Evolutionary conservation across 345 rosid species (phyloP), one percentile per base, ranked within the genome.

Genomic region (Physaria fendleri): DNA sequence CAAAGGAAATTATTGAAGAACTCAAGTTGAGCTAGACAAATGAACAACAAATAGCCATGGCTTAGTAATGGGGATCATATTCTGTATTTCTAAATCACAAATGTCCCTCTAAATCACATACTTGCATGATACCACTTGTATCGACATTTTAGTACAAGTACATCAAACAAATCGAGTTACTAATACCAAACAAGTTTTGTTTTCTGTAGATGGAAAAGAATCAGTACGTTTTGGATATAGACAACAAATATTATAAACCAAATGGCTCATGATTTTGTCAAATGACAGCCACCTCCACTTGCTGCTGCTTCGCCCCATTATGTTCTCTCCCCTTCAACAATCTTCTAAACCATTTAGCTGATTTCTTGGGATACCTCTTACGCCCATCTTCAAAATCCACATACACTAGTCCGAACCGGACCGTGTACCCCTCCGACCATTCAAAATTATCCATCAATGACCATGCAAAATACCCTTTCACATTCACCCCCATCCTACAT

Each of bases 401-500:
- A 38, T 21, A 78, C 15, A 62, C 71, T n/a, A 78, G 37, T 5
- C 82, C 82, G 42, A 69, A 75, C 5, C 82, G 65, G 22, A 40
- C 56, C 1, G 75, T 68, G 57, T 78, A 78, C 5, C 82, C 82
- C 28, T 66, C 43, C 6, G 22, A 8, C 79, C 82, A 78, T 28
- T 78, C 79, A 12, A 62, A 75, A 32, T 78, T 69, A 21, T 78
- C 82, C 34, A 72, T 44, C 68, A 75, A 48, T 6, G 82, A 75
- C 82, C 82, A 78, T 1, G 68, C 73, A 3, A 65, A 72, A 22
- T 59, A 78, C 35, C 80, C 82, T 22, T 66, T 75, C 14, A 75
- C 78, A 23, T 70, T 64, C 42, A 40, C 78, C 1, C 82, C 83
- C 5, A 50, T 48, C 74, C 69, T 70, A 48, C 53, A 63, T 39